Conservation (phyloP, 352 stramenopile species). For the Poterioochromonas sp. region DNA sequence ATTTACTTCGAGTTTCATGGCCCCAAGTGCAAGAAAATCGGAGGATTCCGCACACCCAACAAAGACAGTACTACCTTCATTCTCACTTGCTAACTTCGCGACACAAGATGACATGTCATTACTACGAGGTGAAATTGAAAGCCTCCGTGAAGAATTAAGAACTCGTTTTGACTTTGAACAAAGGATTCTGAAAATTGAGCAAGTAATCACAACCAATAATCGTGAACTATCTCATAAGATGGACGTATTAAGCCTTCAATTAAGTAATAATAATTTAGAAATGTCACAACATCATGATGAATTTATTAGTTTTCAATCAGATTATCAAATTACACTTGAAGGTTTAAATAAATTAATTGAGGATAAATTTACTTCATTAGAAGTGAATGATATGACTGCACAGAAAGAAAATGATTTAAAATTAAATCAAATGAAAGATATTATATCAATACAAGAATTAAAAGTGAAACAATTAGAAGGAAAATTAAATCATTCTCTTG, state of each 20-base stretch:
- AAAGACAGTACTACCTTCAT: background rate
- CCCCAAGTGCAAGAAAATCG: background rate
- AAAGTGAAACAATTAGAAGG: background rate
- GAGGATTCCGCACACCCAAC: background rate
- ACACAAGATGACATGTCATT: background rate
- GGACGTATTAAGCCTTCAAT: background rate
- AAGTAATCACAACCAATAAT: background rate
- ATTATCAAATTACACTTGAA: background rate
- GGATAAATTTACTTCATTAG: background rate
- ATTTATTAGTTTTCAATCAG: background rate
- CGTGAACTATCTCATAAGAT: background rate
- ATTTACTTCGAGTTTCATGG: too few species aligned
- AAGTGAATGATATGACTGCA: background rate
- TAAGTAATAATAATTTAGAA: background rate
- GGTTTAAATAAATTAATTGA: background rate
- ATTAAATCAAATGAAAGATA: background rate
- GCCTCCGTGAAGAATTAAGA: background rate
- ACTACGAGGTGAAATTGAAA: background rate
- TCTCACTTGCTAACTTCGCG: too few species aligned
- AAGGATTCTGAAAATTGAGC: background rate
- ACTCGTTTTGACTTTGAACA: background rate
- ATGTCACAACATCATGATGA: background rate
- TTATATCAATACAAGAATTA: background rate
- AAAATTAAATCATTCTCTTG: background rate
- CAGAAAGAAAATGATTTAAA: background rate